Evolutionary conservation across 2,329 filamentous ascomycete genomes (phyloP), one percentile per base, ranked within the genome.

Genomic region (Neofusicoccum kwambonambiense): DNA sequence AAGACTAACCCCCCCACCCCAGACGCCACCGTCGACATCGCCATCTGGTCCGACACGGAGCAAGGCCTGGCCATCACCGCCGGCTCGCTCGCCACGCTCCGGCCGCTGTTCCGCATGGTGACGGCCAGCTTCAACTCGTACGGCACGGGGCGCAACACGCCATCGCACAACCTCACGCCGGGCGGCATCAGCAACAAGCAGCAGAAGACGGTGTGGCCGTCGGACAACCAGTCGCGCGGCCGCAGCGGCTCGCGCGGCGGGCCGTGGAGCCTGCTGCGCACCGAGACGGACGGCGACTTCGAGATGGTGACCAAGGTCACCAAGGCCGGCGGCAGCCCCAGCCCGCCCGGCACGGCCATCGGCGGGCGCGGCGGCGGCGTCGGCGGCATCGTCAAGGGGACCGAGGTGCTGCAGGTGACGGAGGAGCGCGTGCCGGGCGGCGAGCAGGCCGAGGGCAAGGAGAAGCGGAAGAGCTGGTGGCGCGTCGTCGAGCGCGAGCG

Each of bases 11-110:
- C 17, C 19, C 3, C 31, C 15, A 3, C 35, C 9, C 22, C 42
- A 64, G 62, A 19, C 8, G 51, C 62, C 8, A 77, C 75, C 11
- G 65, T 76, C 44, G 74, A 77, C 51, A 75, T 77, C 35, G 75
- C 75, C 11, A 76, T 77, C 51, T 77, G 75, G 75, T 73, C 71
- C 60, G 73, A 76, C 64, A 72, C 70, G 11, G 75, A 77, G 61
- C 75, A 70, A 27, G 75, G 74, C 35, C 72, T 77, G 7, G 75
- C 72, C 58, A 75, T 77, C 45, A 75, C 75, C 4, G 75, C 75
- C 13, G 75, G 74, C 31, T 73, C 70, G 65, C 72, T 75, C 34
- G 75, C 75, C 27, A 77, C 75, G 37, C 73, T 77, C 7, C 75
- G 75, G 1, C 75, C 75, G 0, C 72, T 77, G 13, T 76, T 73